A percentile compares a stretch with the other conserved stretches of the same genome.
These are phyloP conservation scores for Ministeria vibrans DNA, from an alignment of 78 protist species.

Conservation along the genomic window DNA sequence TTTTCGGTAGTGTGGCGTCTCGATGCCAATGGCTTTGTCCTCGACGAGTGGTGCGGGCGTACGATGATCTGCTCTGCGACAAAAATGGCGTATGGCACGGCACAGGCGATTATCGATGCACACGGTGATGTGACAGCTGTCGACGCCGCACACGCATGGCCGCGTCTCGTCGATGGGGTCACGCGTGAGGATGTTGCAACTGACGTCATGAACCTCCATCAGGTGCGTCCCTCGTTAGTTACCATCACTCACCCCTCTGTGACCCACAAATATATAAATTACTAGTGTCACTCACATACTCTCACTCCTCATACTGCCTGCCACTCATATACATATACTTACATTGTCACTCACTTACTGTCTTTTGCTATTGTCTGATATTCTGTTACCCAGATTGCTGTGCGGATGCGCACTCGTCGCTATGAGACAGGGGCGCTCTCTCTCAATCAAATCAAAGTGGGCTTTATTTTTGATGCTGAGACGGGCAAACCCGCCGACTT, in stretches of 20 bases:
- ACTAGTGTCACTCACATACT: background rate
- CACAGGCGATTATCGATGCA: constrained; percentile 25
- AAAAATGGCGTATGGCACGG: constrained; percentile 47
- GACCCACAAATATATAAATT: background rate
- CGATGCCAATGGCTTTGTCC: constrained; percentile 43
- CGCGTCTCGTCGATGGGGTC: background rate
- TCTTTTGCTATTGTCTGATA: background rate
- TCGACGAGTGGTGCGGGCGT: constrained; percentile 53
- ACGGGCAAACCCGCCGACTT: background rate
- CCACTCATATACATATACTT: background rate
- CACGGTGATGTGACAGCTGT: background rate
- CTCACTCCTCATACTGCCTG: background rate
- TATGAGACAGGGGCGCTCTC: constrained; percentile 17
- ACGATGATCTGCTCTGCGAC: constrained; percentile 81
- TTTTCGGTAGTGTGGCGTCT: constrained; percentile 68
- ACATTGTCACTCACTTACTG: background rate
- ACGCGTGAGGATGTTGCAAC: background rate
- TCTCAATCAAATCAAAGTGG: background rate
- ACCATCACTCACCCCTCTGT: background rate
- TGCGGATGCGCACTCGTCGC: constrained; percentile 14
- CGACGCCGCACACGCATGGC: background rate
- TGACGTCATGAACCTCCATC: background rate
- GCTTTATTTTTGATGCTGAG: background rate
- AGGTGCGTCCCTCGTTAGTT: background rate
- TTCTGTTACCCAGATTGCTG: background rate